Conservation (phyloP, 2,329 filamentous ascomycete species). For the Apiospora koreana region DNA sequence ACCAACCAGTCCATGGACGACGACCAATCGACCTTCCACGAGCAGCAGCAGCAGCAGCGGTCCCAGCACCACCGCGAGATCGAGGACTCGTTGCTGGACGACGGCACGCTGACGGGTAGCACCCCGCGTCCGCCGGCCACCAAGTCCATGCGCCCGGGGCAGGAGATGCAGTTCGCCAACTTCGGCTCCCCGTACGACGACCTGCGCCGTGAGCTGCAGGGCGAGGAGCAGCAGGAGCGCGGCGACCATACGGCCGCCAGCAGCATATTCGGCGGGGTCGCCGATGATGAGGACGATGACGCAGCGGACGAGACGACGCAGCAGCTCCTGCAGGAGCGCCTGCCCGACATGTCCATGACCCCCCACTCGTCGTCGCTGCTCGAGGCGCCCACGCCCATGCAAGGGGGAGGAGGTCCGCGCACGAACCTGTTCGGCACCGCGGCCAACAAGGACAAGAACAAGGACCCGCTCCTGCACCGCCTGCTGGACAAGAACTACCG, state of each 20-base stretch:
- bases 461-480: conserved; percentile 83
- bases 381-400: conserved; percentile 34
- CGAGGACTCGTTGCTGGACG: conserved; percentile 71
- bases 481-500: conserved; percentile 96
- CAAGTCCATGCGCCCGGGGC: conserved; percentile 46
- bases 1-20: conserved; percentile 15
- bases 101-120: conserved; percentile 62
- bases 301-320: conserved; percentile 38
- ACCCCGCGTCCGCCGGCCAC: conserved; percentile 63
- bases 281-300: conserved; percentile 27
- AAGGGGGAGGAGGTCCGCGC: conserved; percentile 8
- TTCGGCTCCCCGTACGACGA: conserved; percentile 78
- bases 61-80: conserved; percentile 30
- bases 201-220: conserved; percentile 65
- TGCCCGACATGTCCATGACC: conserved; percentile 66
- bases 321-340: conserved; percentile 52
- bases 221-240: conserved; percentile 29
- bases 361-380: conserved; percentile 58
- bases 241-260: conserved; percentile 37
- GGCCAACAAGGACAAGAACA: conserved; percentile 39
- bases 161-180: conserved; percentile 52
- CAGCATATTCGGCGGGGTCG: conserved; percentile 33
- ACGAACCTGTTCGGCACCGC: conserved; percentile 20
- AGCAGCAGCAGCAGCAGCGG: conserved; percentile 31
- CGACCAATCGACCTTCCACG: conserved; percentile 38